Evolutionary conservation across 345 rosid genomes (phyloP).

Genomic region (Lumnitzera racemosa): DNA sequence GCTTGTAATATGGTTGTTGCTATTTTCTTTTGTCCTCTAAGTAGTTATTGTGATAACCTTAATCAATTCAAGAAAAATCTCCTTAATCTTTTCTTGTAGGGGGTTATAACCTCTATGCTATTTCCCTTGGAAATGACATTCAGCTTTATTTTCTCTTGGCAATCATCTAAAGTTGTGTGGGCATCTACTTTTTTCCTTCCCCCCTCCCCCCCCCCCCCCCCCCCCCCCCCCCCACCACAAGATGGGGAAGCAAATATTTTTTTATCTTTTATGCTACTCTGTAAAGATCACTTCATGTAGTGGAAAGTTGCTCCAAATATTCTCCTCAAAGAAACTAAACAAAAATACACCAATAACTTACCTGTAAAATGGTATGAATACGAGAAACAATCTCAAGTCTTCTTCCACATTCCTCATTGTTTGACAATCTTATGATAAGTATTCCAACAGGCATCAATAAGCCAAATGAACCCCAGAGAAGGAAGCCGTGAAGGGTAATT

Average conservation of each 20-base stretch:
- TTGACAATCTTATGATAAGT: slow-evolving; percentile 61
- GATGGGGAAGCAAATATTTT: too few relatives aligned
- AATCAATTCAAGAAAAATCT: background rate
- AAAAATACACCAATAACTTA: slow-evolving; percentile 16
- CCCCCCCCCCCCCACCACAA: too few relatives aligned
- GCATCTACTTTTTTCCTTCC: background rate
- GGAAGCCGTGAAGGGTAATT: slow-evolving; percentile 65
- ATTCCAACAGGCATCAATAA: slow-evolving; percentile 77
- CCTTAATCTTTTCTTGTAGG: too few relatives aligned
- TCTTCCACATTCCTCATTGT: slow-evolving; percentile 42
- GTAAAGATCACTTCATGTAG: too few relatives aligned
- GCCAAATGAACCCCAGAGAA: slow-evolving; percentile 86
- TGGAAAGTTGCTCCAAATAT: too few relatives aligned
- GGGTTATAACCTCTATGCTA: too few relatives aligned
- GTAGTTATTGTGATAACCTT: too few relatives aligned
- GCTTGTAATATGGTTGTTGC: too few relatives aligned
- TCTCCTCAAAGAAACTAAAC: background rate
- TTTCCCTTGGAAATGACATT: too few relatives aligned
- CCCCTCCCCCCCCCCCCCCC: too few relatives aligned
- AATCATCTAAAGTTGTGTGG: slow-evolving; percentile 5
- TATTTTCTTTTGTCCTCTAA: too few relatives aligned
- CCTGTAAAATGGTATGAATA: slow-evolving; percentile 73
- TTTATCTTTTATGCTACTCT: too few relatives aligned
- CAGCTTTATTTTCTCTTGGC: background rate
- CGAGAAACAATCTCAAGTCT: slow-evolving; percentile 45